Base-by-base conservation (phyloP, 805 yeast species). In the Starmerella asiatica region DNA sequence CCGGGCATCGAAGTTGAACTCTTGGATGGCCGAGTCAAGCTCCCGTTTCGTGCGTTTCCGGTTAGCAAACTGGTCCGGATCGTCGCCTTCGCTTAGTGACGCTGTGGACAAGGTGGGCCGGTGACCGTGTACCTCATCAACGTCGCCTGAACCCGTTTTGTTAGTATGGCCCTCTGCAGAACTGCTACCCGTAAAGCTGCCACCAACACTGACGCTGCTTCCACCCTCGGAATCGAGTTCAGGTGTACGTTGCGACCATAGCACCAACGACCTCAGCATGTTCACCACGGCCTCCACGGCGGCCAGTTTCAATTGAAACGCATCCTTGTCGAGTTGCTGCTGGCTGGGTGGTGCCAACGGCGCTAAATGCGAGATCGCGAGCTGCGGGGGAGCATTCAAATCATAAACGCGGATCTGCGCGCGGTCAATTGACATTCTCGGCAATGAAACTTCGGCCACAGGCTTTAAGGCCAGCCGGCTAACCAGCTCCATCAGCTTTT, bases 1-100 rank as follows among this genome's bases (percentile, higher is more conserved):
- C 54, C 79, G 78, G 1, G 96, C 93, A 46, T 81, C 81, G 58
- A 68, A 80, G 56, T 85, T 86, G 65, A 91, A 91, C 42, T 75
- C 74, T 44, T 71, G 70, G 14, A 84, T 70, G 39, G 86, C 86
- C 44, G 82, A 91, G 19, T 79, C 67, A 28, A 88, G 64, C 2
- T 79, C 79, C 26, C 80, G 84, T 58, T 91, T 91, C 43, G 88
- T 68, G 51, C 75, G 80, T 54, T 91, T 93, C 49, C 77, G 69
- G 36, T 69, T 74, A 51, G 86, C 96, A 59, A 91, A 88, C 57
- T 84, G 93, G 17, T 71, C 69, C 1, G 93, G 86, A 50, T 78
- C 83, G 54, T 80, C 93, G 21, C 18, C 20, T 4, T 44, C 45
- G 4, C 35, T 37, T 6, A 43, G 20, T 9, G 47, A 40, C 17